Evolutionary conservation across 331 rosid genomes (phyloP).

Genomic region (Quercus lobata): DNA sequence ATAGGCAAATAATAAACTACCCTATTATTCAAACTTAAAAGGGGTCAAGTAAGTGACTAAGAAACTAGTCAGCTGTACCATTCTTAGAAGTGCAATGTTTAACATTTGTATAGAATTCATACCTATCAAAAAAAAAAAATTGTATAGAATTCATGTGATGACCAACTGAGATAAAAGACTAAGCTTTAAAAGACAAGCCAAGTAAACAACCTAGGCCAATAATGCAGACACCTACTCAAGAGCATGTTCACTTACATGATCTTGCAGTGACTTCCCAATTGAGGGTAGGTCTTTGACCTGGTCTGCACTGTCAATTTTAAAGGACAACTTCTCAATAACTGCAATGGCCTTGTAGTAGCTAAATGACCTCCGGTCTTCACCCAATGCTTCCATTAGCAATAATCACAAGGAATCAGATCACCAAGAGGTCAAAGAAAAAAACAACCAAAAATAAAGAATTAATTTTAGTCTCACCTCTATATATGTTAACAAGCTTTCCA

Average conservation of each 20-base stretch:
- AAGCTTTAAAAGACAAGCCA: background rate
- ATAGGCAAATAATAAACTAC: background rate
- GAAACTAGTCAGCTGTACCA: background rate
- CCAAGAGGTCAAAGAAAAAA: background rate
- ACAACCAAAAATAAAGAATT: background rate
- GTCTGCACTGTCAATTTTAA: conserved; percentile 66
- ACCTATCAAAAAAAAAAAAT: no score
- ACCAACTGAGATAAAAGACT: background rate
- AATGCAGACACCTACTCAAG: background rate
- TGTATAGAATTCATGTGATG: background rate
- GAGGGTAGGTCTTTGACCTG: conserved; percentile 74
- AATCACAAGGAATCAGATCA: conserved; percentile 28
- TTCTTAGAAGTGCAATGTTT: background rate
- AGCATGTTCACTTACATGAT: conserved; percentile 60
- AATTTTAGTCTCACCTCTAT: conserved; percentile 60
- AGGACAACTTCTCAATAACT: conserved; percentile 82
- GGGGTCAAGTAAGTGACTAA: background rate
- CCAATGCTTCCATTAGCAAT: conserved; percentile 61
- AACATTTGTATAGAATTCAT: background rate
- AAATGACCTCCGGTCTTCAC: conserved; percentile 90
- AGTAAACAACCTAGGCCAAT: background rate
- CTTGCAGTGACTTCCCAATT: conserved; percentile 88
- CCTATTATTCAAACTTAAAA: background rate
- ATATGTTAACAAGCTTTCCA: conserved; percentile 83
- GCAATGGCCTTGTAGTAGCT: conserved; percentile 91